phyloP scores from a whole-genome alignment of 495 filamentous ascomycete species.

The Collariella sp. region DNA sequence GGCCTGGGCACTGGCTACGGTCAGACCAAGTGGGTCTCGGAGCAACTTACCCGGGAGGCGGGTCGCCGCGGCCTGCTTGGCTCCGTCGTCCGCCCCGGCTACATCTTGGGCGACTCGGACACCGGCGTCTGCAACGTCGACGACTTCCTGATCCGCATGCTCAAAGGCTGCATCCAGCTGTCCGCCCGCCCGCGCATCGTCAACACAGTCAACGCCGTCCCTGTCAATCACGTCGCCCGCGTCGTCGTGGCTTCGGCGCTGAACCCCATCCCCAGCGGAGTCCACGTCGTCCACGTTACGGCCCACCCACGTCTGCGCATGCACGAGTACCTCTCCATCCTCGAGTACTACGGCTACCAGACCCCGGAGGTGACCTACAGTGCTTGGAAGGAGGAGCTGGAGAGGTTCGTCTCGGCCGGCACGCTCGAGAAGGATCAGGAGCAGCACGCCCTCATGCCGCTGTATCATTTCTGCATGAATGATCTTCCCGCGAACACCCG shows the following conservation, averaged over 20 bases:
- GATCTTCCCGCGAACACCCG: slow-evolving; percentile 71
- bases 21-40: slow-evolving; percentile 65
- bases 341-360: slow-evolving; percentile 70
- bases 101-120: slow-evolving; percentile 66
- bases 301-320: slow-evolving; percentile 71
- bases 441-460: slow-evolving; percentile 71
- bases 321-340: slow-evolving; percentile 63
- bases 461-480: slow-evolving; percentile 75
- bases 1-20: slow-evolving; percentile 71
- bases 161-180: slow-evolving; percentile 84
- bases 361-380: slow-evolving; percentile 60
- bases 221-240: slow-evolving; percentile 73
- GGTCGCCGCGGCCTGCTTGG: slow-evolving; percentile 68
- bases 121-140: slow-evolving; percentile 75
- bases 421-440: slow-evolving; percentile 44
- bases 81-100: slow-evolving; percentile 75
- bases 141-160: slow-evolving; percentile 84
- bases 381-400: slow-evolving; percentile 44
- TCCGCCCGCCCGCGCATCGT: slow-evolving; percentile 59
- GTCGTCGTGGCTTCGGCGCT: slow-evolving; percentile 68
- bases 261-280: slow-evolving; percentile 48
- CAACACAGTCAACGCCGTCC: slow-evolving; percentile 89
- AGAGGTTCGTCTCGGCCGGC: slow-evolving; percentile 54
- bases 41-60: slow-evolving; percentile 75
- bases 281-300: slow-evolving; percentile 54